A percentile compares a stretch with the other conserved stretches of the same genome.
Evolutionary conservation across 2,329 filamentous ascomycete genomes (phyloP).

Genomic region (Huntiella savannae): DNA sequence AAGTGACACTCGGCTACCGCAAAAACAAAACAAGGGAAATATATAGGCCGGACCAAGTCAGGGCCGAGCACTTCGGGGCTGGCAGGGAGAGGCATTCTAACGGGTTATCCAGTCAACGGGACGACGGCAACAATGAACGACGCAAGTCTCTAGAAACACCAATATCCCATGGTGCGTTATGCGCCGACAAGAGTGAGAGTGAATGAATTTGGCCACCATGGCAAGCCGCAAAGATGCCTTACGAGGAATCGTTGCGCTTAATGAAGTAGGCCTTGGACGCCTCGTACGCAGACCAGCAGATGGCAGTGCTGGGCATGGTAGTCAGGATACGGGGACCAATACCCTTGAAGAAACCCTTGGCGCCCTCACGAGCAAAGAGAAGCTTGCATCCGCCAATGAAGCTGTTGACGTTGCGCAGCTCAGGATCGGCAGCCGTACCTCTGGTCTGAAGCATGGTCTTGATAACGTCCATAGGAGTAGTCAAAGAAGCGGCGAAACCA

Average conservation of each 20-base stretch:
- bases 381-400: constrained; percentile 62
- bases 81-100: not conserved
- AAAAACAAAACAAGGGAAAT: not conserved
- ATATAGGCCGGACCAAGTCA: constrained; percentile 1
- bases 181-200: too few relatives aligned
- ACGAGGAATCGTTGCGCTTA: constrained; percentile 25
- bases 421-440: constrained; percentile 60
- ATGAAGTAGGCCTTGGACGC: constrained; percentile 49
- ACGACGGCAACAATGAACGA: too few relatives aligned
- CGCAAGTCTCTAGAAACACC: too few relatives aligned
- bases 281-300: constrained; percentile 78
- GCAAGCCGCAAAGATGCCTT: too few relatives aligned
- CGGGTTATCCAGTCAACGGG: too few relatives aligned
- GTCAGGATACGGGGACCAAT: constrained; percentile 80
- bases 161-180: too few relatives aligned
- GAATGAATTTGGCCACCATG: too few relatives aligned
- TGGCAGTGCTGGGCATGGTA: constrained; percentile 97
- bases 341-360: constrained; percentile 80
- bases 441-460: constrained; percentile 94
- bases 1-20: too few relatives aligned
- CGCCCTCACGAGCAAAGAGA: constrained; percentile 67
- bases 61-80: constrained; percentile 1
- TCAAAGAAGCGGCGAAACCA: constrained; percentile 80
- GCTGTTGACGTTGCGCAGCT: constrained; percentile 70
- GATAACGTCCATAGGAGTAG: constrained; percentile 92